Evolutionary conservation across 371 early-diverging fungal genomes (phyloP).

Genomic region (Spiromyces aspiralis): DNA sequence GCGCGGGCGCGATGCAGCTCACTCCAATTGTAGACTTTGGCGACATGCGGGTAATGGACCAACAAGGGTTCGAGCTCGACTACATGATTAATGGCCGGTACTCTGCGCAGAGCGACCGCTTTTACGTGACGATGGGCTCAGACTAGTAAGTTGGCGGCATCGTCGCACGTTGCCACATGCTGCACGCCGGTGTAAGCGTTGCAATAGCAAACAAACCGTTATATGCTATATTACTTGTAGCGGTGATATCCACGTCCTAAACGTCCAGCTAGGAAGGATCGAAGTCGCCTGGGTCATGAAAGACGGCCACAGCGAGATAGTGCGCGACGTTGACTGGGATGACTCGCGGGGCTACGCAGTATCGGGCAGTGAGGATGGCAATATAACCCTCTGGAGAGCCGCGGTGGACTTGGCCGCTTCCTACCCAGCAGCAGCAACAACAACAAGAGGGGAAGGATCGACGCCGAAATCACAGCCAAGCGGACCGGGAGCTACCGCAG

Average conservation of each 20-base stretch:
- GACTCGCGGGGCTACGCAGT: slow-evolving; percentile 33
- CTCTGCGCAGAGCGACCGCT: slow-evolving; percentile 24
- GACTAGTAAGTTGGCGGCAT: neutral
- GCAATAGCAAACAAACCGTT: neutral
- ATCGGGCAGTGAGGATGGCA: slow-evolving; percentile 62
- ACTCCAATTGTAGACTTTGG: slow-evolving; percentile 39
- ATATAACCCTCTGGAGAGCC: neutral
- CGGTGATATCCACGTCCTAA: slow-evolving; percentile 3
- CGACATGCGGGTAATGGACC: slow-evolving; percentile 41
- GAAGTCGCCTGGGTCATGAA: slow-evolving; percentile 30
- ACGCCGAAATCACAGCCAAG: neutral
- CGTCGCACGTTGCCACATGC: no score
- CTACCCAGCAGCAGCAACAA: neutral
- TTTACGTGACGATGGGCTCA: neutral
- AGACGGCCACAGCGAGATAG: slow-evolving; percentile 49
- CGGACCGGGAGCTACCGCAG: neutral
- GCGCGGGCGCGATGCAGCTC: neutral
- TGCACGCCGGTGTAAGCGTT: no score
- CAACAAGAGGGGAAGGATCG: neutral
- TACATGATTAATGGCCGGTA: slow-evolving; percentile 75
- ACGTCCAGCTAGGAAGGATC: slow-evolving; percentile 30
- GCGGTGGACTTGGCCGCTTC: no score
- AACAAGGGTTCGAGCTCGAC: slow-evolving; percentile 38
- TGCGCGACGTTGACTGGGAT: slow-evolving; percentile 54
- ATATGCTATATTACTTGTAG: slow-evolving; percentile 25